phyloP scores from a whole-genome alignment of 2,329 filamentous ascomycete species.

The Aspergillus puulaauensis region DNA sequence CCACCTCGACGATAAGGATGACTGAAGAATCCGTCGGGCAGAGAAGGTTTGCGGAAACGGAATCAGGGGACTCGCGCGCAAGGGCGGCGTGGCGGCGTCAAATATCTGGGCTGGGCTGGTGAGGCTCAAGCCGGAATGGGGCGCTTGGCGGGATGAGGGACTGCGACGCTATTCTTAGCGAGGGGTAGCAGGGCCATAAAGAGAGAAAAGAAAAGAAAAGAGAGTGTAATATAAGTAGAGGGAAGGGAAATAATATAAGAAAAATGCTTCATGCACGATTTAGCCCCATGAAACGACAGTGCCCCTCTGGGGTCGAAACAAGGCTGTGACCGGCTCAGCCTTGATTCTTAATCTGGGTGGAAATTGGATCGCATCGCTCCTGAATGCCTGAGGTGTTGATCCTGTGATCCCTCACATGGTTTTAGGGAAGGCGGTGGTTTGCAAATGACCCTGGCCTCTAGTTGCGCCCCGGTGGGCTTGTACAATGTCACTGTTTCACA shows the following conservation, averaged over 20 bases:
- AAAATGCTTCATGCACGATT: background rate
- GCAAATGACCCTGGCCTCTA: no score
- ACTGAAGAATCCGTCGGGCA: background rate
- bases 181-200: background rate
- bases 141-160: slow-evolving; percentile 9
- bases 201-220: background rate
- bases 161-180: background rate
- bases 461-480: no score
- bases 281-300: slow-evolving; percentile 2
- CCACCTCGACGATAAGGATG: background rate
- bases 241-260: background rate
- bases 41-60: background rate
- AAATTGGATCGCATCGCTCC: no score
- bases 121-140: slow-evolving; percentile 10
- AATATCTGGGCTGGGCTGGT: background rate
- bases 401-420: background rate
- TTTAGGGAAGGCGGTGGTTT: no score
- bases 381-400: background rate
- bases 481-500: no score
- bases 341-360: background rate
- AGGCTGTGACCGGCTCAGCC: background rate
- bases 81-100: background rate
- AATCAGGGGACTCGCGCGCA: background rate
- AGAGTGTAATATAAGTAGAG: background rate
- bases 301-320: background rate